Base-by-base conservation (phyloP, 139 green algal genomes). In the Chlorella sp. region DNA sequence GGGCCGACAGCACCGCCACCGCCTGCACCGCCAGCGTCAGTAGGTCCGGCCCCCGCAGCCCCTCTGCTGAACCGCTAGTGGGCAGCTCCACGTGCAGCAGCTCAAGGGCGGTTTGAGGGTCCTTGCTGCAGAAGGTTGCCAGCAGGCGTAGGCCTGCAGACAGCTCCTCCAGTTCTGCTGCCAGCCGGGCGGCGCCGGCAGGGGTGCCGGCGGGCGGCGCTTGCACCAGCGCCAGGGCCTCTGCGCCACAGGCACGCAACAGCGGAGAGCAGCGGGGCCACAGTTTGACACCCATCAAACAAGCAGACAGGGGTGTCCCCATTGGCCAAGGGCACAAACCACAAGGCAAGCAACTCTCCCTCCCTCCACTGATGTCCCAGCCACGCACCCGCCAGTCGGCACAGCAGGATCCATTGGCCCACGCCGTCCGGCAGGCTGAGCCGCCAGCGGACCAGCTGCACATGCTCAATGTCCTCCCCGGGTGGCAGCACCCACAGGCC, bases 351-450 rank as follows among this genome's bases (percentile, higher is more conserved):
- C 60, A 18, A 67, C 60, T 4, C 23, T 16, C 6, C 21, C n/a
- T n/a, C n/a, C n/a, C n/a, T n/a, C n/a, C n/a, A n/a, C n/a, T n/a
- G n/a, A n/a, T 32, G 20, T 9, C 74, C 62, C 68, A 91, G 73
- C 83, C 85, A 80, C 83, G 91, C 83, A 74, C 86, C 84, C 18
- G 89, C 79, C 32, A 82, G 38, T 20, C 90, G 81, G 51, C 82
- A 89, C 73, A 95, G 89, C 87, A 95, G 80, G 83, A 93, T 76
- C 76, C 91, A 85, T 82, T 91, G 91, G 21, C 89, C 87, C 1
- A 51, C 84, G n/a, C 79, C 84, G 15, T 89, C 55, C 1, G 81
- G 69, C 38, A 85, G 62, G 47, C 74, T 41, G 36, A 92, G 71
- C 20, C 89, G 85, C 90, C 91, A 95, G 2, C 60, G 36, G 34